Evolutionary conservation across 768 basidiomycete species (phyloP), one percentile per base, ranked within the genome.

Genomic region (Pleurotus sapidus): DNA sequence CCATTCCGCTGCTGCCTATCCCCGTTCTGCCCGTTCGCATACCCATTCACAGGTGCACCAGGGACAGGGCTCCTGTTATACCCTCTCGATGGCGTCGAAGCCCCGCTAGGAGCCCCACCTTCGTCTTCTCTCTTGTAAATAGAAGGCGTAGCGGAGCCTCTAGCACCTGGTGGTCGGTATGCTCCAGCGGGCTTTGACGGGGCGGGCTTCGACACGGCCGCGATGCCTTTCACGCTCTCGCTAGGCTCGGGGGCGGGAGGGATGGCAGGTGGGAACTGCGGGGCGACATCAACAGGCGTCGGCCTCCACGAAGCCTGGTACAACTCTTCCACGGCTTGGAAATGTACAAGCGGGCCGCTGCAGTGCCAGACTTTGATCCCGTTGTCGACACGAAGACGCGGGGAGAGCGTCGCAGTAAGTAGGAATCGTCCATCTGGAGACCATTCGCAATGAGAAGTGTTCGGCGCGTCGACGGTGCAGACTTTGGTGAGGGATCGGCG

Each of bases 301-400:
- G 93, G 93, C 30, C 91, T 77, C 95, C 94, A 96, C 0, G 83
- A 76, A 0, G 84, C 80, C 72, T 97, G 94, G 71, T 98, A 98
- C 12, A 97, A 81, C 68, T 98, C 96, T 3, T 97, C 93, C 55
- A 85, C 72, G 47, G 76, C 66, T 68, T 97, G 93, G 17, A 90
- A 75, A 60, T 98, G 93, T 55, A 97, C 67, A n/a, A 98, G 82
- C 1, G 86, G 80, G 7, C 97, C 95, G 0, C 86, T 81, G 69
- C 92, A 95, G 69, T 96, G 95, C 91, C 89, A 98, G 59, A 99
- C 80, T 75, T 95, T 97, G 71, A 98, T 86, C 1, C 95, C 95
- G 64, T 98, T 98, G 75, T 99, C 97, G 58, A 99, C 97, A 39
- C 97, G 86, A 49, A 98, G 75, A 20, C 97, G 85, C 0, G 97